phyloP scores from a whole-genome alignment of 805 yeast genomes.

The Candida railenensis region DNA sequence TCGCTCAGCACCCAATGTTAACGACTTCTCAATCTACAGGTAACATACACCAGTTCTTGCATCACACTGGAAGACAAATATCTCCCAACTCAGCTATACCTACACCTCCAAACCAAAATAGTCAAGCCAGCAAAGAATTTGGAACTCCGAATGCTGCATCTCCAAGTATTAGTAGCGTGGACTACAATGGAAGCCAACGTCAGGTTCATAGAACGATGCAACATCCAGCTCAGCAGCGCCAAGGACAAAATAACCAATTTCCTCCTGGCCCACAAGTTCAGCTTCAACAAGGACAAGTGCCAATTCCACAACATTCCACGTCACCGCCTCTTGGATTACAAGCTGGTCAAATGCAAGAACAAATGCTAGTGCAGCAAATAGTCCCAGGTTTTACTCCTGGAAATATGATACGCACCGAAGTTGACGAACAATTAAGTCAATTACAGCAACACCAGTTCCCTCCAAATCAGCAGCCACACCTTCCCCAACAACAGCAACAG shows the following conservation, averaged over 20 bases:
- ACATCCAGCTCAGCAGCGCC: not conserved
- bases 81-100: not conserved
- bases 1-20: slow-evolving; percentile 2
- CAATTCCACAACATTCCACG: not conserved
- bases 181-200: not conserved
- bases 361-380: not conserved
- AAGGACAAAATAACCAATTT: not conserved
- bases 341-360: not conserved
- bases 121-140: not conserved
- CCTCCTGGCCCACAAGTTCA: not conserved
- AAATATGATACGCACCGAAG: slow-evolving; percentile 2
- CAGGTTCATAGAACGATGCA: not conserved
- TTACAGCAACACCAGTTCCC: slow-evolving; percentile 10
- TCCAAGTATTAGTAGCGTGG: not conserved
- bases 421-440: slow-evolving; percentile 6
- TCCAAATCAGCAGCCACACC: slow-evolving; percentile 8
- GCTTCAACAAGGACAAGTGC: not conserved
- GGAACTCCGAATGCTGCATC: too few species aligned
- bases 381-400: slow-evolving; percentile 8
- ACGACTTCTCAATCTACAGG: slow-evolving; percentile 6
- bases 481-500: slow-evolving; percentile 13
- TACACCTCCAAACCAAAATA: not conserved
- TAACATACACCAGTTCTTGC: slow-evolving; percentile 4
- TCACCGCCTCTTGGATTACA: not conserved
- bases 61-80: not conserved